Conservation (phyloP, 345 rosid genomes). For the Turnera subulata region DNA sequence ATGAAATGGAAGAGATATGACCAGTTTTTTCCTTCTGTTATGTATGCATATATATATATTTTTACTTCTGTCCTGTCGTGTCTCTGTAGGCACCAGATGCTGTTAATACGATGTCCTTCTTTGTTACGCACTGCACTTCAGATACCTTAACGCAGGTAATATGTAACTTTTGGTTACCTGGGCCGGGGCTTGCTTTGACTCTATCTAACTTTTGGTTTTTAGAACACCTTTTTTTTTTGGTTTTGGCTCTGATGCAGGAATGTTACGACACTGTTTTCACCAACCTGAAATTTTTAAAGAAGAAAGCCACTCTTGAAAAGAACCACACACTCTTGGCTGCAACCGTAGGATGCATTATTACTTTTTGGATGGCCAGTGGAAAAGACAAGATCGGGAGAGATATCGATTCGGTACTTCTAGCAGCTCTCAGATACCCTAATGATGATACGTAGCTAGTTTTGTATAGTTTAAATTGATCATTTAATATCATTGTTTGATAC, state of each 20-base stretch:
- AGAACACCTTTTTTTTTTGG: not conserved
- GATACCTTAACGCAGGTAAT: conserved; percentile 1
- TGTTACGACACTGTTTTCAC: conserved; percentile 29
- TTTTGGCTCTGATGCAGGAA: conserved; percentile 20
- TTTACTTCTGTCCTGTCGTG: no score
- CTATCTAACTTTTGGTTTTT: no score
- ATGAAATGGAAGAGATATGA: no score
- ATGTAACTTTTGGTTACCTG: not conserved
- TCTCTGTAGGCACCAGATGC: not conserved
- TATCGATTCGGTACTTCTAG: not conserved
- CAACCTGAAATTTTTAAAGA: conserved; percentile 26
- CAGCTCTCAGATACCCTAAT: no score
- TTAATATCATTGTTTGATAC: not conserved
- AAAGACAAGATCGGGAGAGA: conserved; percentile 10
- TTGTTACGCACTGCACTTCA: conserved; percentile 6
- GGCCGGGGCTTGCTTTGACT: not conserved
- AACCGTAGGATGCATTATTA: conserved; percentile 6
- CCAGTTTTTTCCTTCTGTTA: no score
- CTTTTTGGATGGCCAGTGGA: conserved; percentile 12
- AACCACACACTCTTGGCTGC: not conserved
- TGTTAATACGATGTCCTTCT: not conserved
- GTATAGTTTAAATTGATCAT: no score
- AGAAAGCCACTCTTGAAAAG: conserved; percentile 12
- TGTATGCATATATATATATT: no score
- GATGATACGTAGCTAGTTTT: not conserved